Evolutionary conservation across 225 moss, liverwort and hornwort species (phyloP).

Genomic region (Antitrichia curtipendula): DNA sequence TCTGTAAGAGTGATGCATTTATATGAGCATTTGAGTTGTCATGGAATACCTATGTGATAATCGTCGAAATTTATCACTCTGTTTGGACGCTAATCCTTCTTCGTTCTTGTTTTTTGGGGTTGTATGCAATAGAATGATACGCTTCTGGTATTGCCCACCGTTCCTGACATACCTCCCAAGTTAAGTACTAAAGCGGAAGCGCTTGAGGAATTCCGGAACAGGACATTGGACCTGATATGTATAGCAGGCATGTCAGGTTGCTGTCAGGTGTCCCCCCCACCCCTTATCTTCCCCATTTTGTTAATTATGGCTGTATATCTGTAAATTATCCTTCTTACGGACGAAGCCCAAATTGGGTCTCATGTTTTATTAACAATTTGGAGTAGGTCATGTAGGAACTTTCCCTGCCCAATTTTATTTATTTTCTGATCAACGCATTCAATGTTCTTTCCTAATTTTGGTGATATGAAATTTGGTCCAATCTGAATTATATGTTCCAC

Average conservation of each 20-base stretch:
- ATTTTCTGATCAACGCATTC: neutral
- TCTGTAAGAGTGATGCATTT: neutral
- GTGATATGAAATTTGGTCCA: neutral
- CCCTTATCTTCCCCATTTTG: neutral
- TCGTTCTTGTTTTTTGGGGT: neutral
- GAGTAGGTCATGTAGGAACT: neutral
- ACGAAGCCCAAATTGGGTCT: neutral
- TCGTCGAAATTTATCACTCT: neutral
- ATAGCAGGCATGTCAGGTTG: conserved; percentile 93
- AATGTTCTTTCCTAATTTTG: neutral
- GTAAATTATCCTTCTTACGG: neutral
- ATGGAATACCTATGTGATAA: neutral
- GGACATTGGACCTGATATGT: conserved; percentile 62
- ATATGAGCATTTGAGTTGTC: neutral
- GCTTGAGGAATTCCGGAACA: conserved; percentile 59
- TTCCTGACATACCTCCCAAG: conserved; percentile 81
- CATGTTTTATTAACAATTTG: neutral
- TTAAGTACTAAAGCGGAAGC: conserved; percentile 39
- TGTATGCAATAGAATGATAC: conserved; percentile 51
- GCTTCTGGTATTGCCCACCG: conserved; percentile 73
- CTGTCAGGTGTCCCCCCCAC: conserved; percentile 65
- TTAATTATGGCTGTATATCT: neutral
- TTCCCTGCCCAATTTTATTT: neutral
- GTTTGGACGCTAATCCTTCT: neutral
- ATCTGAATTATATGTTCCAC: neutral